phyloP scores from a whole-genome alignment of 2,329 filamentous ascomycete genomes.

The Trichoderma sp. region DNA sequence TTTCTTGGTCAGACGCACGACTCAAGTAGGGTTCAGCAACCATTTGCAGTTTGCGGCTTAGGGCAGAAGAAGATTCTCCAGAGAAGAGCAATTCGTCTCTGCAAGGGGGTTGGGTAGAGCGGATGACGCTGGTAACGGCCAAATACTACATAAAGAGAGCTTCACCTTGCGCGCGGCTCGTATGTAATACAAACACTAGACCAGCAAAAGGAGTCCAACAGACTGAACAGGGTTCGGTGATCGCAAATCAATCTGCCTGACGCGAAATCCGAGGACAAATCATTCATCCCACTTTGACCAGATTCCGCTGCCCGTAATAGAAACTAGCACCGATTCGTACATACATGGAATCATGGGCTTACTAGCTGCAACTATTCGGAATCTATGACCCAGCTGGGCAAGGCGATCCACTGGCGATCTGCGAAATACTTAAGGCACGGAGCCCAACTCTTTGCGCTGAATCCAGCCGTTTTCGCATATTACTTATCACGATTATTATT shows the following conservation, averaged over 20 bases:
- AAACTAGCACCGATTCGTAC: not conserved
- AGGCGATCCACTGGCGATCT: not conserved
- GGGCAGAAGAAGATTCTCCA: not conserved
- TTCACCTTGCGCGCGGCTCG: not conserved
- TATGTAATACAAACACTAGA: no score
- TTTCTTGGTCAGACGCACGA: not conserved
- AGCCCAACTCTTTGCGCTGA: not conserved
- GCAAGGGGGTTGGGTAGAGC: not conserved
- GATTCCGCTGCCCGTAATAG: not conserved
- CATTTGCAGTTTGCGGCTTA: not conserved
- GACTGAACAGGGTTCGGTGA: not conserved
- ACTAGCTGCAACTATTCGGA: not conserved
- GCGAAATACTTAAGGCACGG: not conserved
- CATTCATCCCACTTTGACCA: not conserved
- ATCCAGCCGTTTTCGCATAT: not conserved
- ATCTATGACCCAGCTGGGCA: not conserved
- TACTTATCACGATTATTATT: conserved; percentile 1
- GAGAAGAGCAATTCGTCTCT: no score
- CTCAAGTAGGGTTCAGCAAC: not conserved
- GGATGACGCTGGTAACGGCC: not conserved
- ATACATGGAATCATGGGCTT: not conserved
- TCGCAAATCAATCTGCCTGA: not conserved
- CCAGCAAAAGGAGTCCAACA: not conserved
- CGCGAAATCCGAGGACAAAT: not conserved
- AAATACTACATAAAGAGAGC: not conserved